Conservation (phyloP, 192 early-diverging fungal species). For the Rhizophagus clarus region DNA sequence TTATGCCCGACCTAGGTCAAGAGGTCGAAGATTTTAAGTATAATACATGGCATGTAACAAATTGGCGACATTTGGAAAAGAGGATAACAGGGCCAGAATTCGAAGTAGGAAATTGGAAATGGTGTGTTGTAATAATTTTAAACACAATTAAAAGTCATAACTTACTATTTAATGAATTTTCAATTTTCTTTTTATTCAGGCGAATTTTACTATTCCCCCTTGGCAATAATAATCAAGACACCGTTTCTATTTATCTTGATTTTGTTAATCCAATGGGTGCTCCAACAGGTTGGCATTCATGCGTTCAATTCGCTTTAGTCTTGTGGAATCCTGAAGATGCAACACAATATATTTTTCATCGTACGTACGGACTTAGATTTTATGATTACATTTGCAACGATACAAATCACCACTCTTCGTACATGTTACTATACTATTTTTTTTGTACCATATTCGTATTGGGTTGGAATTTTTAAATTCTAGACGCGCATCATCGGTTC, state of each 20-base stretch:
- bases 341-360: conserved; percentile 50
- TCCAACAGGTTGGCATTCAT: conserved; percentile 73
- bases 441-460: not conserved
- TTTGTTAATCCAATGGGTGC: conserved; percentile 66
- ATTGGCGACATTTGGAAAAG: conserved; percentile 44
- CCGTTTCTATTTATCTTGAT: conserved; percentile 87
- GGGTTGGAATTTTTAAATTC: conserved; percentile 1
- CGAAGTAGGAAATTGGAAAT: conserved; percentile 51
- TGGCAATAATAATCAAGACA: conserved; percentile 76
- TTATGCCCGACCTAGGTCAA: conserved; percentile 40
- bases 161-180: too few species aligned
- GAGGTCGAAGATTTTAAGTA: conserved; percentile 45
- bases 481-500: conserved; percentile 81
- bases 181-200: conserved; percentile 49
- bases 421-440: not conserved
- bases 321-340: conserved; percentile 77
- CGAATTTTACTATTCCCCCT: conserved; percentile 85
- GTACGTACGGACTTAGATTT: conserved; percentile 42
- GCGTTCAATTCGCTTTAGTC: conserved; percentile 78
- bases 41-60: conserved; percentile 43
- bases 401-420: not conserved
- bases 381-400: not conserved
- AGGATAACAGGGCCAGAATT: conserved; percentile 52
- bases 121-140: conserved; percentile 28
- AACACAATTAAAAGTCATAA: too few species aligned